phyloP scores from a whole-genome alignment of 1,284 basidiomycete genomes.

The Trichosporon sp. region DNA sequence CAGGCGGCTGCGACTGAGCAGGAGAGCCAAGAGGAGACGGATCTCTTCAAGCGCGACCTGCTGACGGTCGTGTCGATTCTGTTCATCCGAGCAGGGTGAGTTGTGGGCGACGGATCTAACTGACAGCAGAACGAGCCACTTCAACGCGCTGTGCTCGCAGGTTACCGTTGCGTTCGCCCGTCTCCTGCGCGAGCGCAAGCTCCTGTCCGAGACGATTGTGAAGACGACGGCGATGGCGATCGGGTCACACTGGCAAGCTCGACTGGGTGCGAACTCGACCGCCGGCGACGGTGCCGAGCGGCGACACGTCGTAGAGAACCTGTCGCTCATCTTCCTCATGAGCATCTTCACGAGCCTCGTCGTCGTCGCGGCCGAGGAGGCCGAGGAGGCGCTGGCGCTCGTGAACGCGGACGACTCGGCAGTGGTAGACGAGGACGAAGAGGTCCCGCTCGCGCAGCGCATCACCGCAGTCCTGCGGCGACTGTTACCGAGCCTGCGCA shows the following conservation, averaged over 20 bases:
- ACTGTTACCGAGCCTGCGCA: conserved; percentile 80
- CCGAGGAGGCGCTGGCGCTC: conserved; percentile 48
- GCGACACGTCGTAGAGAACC: conserved; percentile 63
- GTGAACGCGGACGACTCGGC: conserved; percentile 48
- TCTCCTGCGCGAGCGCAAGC: conserved; percentile 67
- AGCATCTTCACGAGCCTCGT: conserved; percentile 69
- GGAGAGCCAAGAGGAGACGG: conserved; percentile 58
- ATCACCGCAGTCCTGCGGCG: conserved; percentile 85
- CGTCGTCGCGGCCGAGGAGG: conserved; percentile 65
- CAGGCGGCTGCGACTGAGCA: conserved; percentile 35
- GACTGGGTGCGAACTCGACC: conserved; percentile 61
- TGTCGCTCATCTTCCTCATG: conserved; percentile 73
- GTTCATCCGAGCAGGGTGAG: conserved; percentile 55
- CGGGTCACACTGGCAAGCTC: conserved; percentile 78
- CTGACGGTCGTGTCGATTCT: conserved; percentile 63
- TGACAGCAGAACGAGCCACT: conserved; percentile 41
- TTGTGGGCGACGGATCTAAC: conserved; percentile 31
- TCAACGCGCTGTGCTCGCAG: conserved; percentile 33
- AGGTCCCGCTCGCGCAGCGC: conserved; percentile 65
- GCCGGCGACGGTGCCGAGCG: conserved; percentile 30
- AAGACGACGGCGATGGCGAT: conserved; percentile 74
- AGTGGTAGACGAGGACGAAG: conserved; percentile 45
- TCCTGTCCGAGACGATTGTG: conserved; percentile 75
- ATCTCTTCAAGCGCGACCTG: conserved; percentile 69
- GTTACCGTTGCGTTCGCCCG: conserved; percentile 32